phyloP scores from a whole-genome alignment of 2,329 filamentous ascomycete species.

The Calonectria hawksworthii region DNA sequence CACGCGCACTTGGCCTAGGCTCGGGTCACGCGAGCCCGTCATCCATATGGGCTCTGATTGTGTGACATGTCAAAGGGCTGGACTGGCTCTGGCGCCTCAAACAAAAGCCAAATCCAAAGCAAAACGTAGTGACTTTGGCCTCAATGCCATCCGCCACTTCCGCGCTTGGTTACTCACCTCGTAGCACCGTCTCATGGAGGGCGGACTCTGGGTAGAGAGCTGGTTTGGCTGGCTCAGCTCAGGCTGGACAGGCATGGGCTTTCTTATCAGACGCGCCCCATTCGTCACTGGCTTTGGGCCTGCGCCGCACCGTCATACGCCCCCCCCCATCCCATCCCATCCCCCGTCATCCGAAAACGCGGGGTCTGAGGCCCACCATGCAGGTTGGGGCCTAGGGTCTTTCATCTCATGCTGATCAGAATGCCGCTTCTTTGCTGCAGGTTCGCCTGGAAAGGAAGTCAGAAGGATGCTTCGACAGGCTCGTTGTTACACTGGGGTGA shows the following conservation, averaged over 20 bases:
- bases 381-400: conserved; percentile 36
- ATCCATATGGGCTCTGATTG: conserved; percentile 12
- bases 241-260: conserved; percentile 21
- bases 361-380: conserved; percentile 44
- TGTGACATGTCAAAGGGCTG: not conserved
- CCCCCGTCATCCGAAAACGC: conserved; percentile 40
- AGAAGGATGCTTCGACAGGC: not conserved
- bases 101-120: conserved; percentile 10
- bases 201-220: conserved; percentile 4
- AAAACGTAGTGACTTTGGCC: conserved; percentile 1
- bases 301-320: conserved; percentile 41
- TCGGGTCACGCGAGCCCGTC: conserved; percentile 26
- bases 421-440: not conserved
- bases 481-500: conserved; percentile 4
- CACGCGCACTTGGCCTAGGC: conserved; percentile 2
- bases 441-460: conserved; percentile 16
- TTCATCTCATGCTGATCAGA: conserved; percentile 17
- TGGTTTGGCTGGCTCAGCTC: conserved; percentile 9
- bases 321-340: conserved; percentile 11
- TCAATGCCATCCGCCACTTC: conserved; percentile 23
- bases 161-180: conserved; percentile 13
- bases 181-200: not conserved
- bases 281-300: conserved; percentile 38
- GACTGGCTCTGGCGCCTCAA: not conserved
- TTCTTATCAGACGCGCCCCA: conserved; percentile 42